Percentiles rank a stretch among this genome's conserved stretches.
Evolutionary conservation across 257 asterid species (phyloP).

Genomic region (Nemophila menziesii): DNA sequence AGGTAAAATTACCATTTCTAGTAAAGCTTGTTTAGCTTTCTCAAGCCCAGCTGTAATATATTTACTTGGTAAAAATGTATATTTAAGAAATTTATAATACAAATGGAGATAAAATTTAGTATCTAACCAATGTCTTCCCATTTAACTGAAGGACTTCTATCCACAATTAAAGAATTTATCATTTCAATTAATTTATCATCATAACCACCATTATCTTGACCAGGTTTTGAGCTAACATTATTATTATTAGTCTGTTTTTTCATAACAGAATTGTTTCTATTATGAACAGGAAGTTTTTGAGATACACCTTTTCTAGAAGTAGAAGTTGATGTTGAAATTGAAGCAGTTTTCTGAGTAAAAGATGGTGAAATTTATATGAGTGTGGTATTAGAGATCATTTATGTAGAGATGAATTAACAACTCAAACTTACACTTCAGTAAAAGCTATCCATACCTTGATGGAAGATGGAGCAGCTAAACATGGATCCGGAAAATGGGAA

Average conservation of each 20-base stretch:
- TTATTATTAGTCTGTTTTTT: conserved; percentile 32
- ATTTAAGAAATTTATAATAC: conserved; percentile 8
- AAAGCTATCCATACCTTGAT: conserved; percentile 74
- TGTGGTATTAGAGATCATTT: neutral
- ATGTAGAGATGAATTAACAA: neutral
- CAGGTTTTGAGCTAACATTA: conserved; percentile 27
- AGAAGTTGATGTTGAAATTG: conserved; percentile 30
- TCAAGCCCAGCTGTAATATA: conserved; percentile 88
- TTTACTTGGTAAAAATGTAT: conserved; percentile 11
- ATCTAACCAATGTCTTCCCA: conserved; percentile 97
- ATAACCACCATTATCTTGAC: conserved; percentile 42
- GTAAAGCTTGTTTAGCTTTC: conserved; percentile 85
- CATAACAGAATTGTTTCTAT: conserved; percentile 21
- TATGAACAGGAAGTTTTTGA: conserved; percentile 29
- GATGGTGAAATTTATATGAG: conserved; percentile 8
- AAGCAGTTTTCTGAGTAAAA: conserved; percentile 32
- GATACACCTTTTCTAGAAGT: conserved; percentile 38
- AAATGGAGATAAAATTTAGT: conserved; percentile 8
- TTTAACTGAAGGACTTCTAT: conserved; percentile 85
- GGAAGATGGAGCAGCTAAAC: conserved; percentile 43
- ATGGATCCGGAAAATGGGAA: conserved; percentile 10
- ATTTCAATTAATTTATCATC: conserved; percentile 78
- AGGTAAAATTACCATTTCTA: conserved; percentile 96
- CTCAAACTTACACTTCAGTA: conserved; percentile 37
- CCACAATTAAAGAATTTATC: conserved; percentile 86